phyloP scores from a whole-genome alignment of 192 early-diverging fungal genomes.

The Entomortierella beljakovae region DNA sequence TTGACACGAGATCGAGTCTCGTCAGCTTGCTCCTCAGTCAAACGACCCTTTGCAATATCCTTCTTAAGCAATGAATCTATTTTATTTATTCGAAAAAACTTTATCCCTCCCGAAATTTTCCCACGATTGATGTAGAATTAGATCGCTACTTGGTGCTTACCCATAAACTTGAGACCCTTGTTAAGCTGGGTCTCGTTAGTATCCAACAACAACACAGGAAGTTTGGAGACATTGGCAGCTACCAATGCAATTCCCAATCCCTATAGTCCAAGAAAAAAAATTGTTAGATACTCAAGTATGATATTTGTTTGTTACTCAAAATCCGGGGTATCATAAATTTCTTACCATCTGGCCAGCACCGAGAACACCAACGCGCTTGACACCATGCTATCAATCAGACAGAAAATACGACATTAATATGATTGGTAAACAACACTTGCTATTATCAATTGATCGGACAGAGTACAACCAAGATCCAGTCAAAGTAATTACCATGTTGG shows the following conservation, averaged over 20 bases:
- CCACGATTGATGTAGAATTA: conserved; percentile 4
- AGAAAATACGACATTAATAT: too few relatives aligned
- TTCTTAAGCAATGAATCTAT: conserved; percentile 88
- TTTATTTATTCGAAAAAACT: not conserved
- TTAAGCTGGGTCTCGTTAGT: conserved; percentile 79
- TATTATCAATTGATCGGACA: not conserved
- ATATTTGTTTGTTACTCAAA: not conserved
- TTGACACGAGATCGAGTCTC: conserved; percentile 72
- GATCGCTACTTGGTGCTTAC: conserved; percentile 60
- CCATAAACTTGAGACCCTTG: conserved; percentile 85
- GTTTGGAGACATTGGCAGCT: conserved; percentile 82
- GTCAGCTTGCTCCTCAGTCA: conserved; percentile 80
- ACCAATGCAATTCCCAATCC: conserved; percentile 93
- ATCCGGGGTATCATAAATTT: not conserved
- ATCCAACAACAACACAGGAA: conserved; percentile 86
- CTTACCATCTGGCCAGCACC: conserved; percentile 95
- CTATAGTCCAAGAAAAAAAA: conserved; percentile 14
- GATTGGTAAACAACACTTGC: too few relatives aligned
- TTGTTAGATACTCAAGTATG: not conserved
- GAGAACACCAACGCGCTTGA: conserved; percentile 81
- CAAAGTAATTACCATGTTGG: conserved; percentile 27
- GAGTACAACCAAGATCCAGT: not conserved
- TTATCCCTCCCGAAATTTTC: conserved; percentile 1
- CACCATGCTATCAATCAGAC: conserved; percentile 36
- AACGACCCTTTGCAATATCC: conserved; percentile 89